These are phyloP conservation scores for Umbelopsis sp. DNA, from an alignment of 192 early-diverging fungal genomes.

Conservation along the genomic window DNA sequence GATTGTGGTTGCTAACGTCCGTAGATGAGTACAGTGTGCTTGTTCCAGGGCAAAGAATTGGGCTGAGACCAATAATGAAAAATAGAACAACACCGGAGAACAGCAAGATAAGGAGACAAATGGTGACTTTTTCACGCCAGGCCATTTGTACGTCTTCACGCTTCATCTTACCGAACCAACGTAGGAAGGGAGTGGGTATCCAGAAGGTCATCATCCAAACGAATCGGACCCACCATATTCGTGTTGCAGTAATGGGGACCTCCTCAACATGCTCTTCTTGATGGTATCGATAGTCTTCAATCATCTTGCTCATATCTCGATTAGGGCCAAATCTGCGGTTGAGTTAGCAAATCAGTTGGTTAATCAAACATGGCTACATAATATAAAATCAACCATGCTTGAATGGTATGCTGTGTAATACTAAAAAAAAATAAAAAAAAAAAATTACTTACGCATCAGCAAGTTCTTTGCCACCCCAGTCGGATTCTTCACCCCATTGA, in stretches of 20 bases:
- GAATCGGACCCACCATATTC: slow-evolving; percentile 72
- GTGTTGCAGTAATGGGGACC: slow-evolving; percentile 46
- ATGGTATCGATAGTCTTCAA: slow-evolving; percentile 36
- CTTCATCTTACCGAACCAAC: slow-evolving; percentile 74
- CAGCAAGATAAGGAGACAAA: slow-evolving; percentile 84
- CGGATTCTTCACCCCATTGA: slow-evolving; percentile 47
- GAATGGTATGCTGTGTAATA: no score
- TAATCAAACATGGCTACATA: no score
- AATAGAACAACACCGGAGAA: slow-evolving; percentile 82
- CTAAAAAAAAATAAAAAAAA: no score
- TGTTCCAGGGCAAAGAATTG: slow-evolving; percentile 82
- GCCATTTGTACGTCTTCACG: slow-evolving; percentile 93
- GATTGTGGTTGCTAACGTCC: slow-evolving; percentile 60
- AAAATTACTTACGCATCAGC: slow-evolving; percentile 39
- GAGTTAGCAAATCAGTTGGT: slow-evolving; percentile 12
- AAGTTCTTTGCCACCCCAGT: slow-evolving; percentile 44
- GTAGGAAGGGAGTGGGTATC: slow-evolving; percentile 65
- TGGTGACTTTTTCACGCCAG: slow-evolving; percentile 90
- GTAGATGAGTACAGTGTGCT: slow-evolving; percentile 58
- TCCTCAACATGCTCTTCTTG: slow-evolving; percentile 53
- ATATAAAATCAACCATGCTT: no score
- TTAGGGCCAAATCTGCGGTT: slow-evolving; percentile 42
- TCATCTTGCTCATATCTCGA: slow-evolving; percentile 44
- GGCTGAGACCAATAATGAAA: slow-evolving; percentile 85
- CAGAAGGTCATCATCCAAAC: slow-evolving; percentile 90